These are phyloP conservation scores for Knoxia roxburghii DNA, from an alignment of 257 asterid species.

Conservation along the genomic window DNA sequence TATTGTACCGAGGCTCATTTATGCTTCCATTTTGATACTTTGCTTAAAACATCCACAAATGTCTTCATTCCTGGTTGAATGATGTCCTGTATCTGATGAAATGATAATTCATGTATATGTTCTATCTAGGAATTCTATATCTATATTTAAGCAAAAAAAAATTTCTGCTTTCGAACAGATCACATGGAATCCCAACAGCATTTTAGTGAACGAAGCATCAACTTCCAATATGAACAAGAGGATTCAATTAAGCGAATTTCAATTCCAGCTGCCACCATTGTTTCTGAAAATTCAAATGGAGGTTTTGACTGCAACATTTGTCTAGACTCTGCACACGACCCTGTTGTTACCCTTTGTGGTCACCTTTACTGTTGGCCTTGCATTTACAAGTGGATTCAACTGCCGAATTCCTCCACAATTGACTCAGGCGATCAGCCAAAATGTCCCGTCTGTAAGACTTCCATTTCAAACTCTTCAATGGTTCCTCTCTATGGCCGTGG, in stretches of 20 bases:
- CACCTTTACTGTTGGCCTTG: constrained; percentile 97
- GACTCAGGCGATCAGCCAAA: constrained; percentile 55
- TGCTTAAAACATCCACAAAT: too few relatives aligned
- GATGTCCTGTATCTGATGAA: too few relatives aligned
- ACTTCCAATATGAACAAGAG: constrained; percentile 39
- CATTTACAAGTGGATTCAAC: constrained; percentile 80
- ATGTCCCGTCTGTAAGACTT: constrained; percentile 79
- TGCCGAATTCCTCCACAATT: constrained; percentile 37
- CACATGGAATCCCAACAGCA: constrained; percentile 53
- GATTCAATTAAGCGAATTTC: constrained; percentile 36
- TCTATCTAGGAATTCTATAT: not conserved
- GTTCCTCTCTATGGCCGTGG: constrained; percentile 88
- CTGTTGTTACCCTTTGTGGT: constrained; percentile 84
- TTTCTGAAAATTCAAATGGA: constrained; percentile 43
- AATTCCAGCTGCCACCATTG: constrained; percentile 24
- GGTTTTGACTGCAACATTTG: constrained; percentile 87
- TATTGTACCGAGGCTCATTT: too few relatives aligned
- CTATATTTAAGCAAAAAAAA: too few relatives aligned
- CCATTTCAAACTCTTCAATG: constrained; percentile 55
- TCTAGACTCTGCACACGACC: constrained; percentile 70
- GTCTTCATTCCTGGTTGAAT: too few relatives aligned
- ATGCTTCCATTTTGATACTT: too few relatives aligned
- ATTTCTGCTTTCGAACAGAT: constrained; percentile 35
- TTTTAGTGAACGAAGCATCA: too few relatives aligned
- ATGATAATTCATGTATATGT: not conserved